Evolutionary conservation across 2,329 filamentous ascomycete species (phyloP), one percentile per base, ranked within the genome.

Genomic region (Penicillium polonicum): DNA sequence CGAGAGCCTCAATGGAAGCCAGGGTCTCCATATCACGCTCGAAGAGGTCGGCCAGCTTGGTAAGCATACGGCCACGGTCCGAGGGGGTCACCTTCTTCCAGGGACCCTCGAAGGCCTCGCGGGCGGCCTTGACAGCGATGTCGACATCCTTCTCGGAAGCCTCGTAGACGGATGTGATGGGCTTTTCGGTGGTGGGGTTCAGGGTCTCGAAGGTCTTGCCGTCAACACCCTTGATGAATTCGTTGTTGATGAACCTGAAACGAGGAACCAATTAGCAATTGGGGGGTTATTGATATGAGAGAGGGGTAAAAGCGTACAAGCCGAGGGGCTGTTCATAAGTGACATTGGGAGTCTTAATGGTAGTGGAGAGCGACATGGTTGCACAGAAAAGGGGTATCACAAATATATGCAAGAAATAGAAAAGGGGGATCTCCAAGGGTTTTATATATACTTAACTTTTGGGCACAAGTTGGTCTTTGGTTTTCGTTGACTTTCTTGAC

Each of bases 181-280:
- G 85, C 77, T 92, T 87, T 78, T 96, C 92, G 65, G 85, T 91
- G 64, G 88, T 72, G 59, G 92, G 92, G 84, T 96, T 96, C 83
- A 94, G 88, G 76, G 92, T 89, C 79, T 96, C 91, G 72, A 96
- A 94, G 66, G 88, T 92, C 84, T 91, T 88, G 80, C 92, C 92
- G 69, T 96, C 90, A 63, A 89, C 87, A 74, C 86, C 83, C 76
- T 89, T 86, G 64, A 95, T 85, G 80, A 88, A 97, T 60, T 67
- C 65, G 52, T 66, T 66, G 60, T 67, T 67, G 35, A 67, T 67
- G 64, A 67, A 67, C 64, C 78, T 97, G 19, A 5, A 38, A 31
- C 12, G 89, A 29, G 77, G 93, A 92, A 85, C 94, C 92, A 57
- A 71, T 71, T 84, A 96, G n/a, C 29, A 9, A 41, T 42, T 35